These are phyloP conservation scores for Scheffersomyces parashehatae DNA, from an alignment of 1,139 yeast genomes.

Conservation along the genomic window DNA sequence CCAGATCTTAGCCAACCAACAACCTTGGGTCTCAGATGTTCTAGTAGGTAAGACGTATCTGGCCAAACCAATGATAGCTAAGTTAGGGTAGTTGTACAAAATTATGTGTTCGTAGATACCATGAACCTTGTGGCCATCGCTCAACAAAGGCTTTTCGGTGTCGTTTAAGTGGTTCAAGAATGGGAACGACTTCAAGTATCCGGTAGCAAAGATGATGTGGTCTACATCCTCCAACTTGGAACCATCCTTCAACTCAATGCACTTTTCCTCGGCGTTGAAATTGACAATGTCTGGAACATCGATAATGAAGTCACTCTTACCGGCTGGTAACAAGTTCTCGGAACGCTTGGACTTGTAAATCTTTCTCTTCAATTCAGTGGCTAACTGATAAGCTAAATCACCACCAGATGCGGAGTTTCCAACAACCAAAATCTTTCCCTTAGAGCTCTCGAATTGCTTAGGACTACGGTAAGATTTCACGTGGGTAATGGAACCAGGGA, in stretches of 20 bases:
- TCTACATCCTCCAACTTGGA: constrained; percentile 40
- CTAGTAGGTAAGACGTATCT: constrained; percentile 60
- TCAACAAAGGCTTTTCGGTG: constrained; percentile 32
- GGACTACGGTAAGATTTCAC: constrained; percentile 59
- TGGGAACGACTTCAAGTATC: constrained; percentile 38
- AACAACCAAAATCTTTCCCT: constrained; percentile 47
- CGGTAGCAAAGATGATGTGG: constrained; percentile 62
- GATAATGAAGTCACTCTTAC: constrained; percentile 34
- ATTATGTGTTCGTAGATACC: constrained; percentile 55
- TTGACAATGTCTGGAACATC: constrained; percentile 41
- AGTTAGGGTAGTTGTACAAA: constrained; percentile 54
- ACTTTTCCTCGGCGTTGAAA: constrained; percentile 24
- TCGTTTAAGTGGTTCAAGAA: constrained; percentile 9
- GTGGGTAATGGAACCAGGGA: constrained; percentile 55
- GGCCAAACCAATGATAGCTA: constrained; percentile 55
- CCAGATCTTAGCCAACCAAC: constrained; percentile 57
- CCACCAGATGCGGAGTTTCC: constrained; percentile 67
- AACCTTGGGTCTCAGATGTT: constrained; percentile 58
- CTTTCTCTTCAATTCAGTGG: constrained; percentile 32
- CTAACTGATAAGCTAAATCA: constrained; percentile 57
- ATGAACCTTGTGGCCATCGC: constrained; percentile 46
- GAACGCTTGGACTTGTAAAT: constrained; percentile 51
- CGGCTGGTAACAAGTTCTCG: constrained; percentile 39
- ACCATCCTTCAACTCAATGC: constrained; percentile 15
- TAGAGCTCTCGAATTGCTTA: constrained; percentile 40